Conservation (phyloP, 2,329 filamentous ascomycete species). For the Colletotrichum truncatum region DNA sequence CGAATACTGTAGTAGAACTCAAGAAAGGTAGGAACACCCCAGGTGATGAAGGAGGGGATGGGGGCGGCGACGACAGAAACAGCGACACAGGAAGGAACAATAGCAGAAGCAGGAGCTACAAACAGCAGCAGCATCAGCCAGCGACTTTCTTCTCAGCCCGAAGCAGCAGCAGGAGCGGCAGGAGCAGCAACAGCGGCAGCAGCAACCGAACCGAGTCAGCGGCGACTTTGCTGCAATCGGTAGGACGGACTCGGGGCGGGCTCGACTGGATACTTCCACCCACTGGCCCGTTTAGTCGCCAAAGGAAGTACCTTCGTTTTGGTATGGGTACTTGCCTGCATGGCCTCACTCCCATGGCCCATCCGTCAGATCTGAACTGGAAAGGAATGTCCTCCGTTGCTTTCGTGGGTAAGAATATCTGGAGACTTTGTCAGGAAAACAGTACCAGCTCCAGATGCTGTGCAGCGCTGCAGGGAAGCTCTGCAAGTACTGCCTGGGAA, state of each 20-base stretch:
- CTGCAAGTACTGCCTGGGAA: constrained; percentile 1
- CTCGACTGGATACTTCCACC: neutral
- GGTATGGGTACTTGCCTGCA: too few relatives aligned
- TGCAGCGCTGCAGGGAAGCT: constrained; percentile 21
- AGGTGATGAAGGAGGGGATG: neutral
- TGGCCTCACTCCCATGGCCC: neutral
- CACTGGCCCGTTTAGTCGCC: neutral
- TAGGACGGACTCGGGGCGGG: neutral
- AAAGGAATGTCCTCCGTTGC: constrained; percentile 22
- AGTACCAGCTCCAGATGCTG: constrained; percentile 14
- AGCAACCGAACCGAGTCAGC: constrained; percentile 20
- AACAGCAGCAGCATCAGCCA: neutral
- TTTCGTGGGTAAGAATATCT: constrained; percentile 19
- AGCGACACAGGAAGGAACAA: neutral
- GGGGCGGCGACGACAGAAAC: too few relatives aligned
- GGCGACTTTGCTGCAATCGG: constrained; percentile 23
- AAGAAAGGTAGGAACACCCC: neutral
- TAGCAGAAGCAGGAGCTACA: neutral
- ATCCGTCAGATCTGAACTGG: constrained; percentile 22
- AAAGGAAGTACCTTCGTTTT: too few relatives aligned
- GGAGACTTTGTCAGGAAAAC: constrained; percentile 15
- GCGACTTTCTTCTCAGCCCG: neutral
- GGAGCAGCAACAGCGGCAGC: neutral
- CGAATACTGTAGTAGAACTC: neutral
- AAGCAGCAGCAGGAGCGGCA: neutral